phyloP scores from a whole-genome alignment of 2,329 filamentous ascomycete species.

The Aschersonia sp. region DNA sequence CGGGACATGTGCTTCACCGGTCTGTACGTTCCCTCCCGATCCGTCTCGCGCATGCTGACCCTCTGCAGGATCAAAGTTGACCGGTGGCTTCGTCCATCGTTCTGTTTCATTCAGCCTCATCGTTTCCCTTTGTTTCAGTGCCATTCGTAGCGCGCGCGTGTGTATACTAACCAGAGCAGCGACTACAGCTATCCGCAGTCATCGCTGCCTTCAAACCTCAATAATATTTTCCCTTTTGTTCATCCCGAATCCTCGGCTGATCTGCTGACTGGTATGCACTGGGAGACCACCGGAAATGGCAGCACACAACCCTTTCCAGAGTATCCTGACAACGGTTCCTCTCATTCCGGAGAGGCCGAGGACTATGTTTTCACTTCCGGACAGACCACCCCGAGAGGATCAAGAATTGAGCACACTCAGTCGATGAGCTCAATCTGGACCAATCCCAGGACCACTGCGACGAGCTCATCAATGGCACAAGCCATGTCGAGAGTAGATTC shows the following conservation, averaged over 20 bases:
- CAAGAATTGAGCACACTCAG: conserved; percentile 28
- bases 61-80: conserved; percentile 39
- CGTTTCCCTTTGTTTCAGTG: conserved; percentile 11
- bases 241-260: conserved; percentile 44
- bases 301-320: conserved; percentile 43
- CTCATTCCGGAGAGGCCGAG: conserved; percentile 36
- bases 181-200: conserved; percentile 41
- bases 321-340: conserved; percentile 34
- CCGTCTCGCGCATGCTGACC: conserved; percentile 10
- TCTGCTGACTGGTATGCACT: conserved; percentile 38
- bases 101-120: conserved; percentile 16
- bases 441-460: conserved; percentile 18
- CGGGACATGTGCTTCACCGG: conserved; percentile 1
- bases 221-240: conserved; percentile 42
- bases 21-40: conserved; percentile 9
- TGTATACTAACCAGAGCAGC: conserved; percentile 43
- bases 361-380: conserved; percentile 39
- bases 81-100: background rate
- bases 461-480: conserved; percentile 17
- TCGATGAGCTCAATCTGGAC: conserved; percentile 35
- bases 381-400: conserved; percentile 37
- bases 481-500: conserved; percentile 24
- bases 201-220: conserved; percentile 31
- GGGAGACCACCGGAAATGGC: conserved; percentile 42
- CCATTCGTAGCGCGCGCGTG: conserved; percentile 18